Conservation (phyloP, 2,329 filamentous ascomycete species). For the Exophiala oligosperma region DNA sequence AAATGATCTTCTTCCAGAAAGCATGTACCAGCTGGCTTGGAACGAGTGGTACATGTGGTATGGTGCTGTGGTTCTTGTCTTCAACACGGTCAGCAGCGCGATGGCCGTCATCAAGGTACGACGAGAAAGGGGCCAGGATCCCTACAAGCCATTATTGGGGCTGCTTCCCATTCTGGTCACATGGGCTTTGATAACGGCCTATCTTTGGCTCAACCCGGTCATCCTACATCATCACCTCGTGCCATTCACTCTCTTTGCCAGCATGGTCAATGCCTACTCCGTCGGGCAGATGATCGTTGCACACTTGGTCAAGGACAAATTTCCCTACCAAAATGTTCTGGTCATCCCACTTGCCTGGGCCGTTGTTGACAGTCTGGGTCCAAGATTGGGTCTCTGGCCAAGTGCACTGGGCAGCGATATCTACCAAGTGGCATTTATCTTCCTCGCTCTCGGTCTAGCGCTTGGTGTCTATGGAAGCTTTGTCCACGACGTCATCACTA, state of each 20-base stretch:
- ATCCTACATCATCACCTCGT: constrained; percentile 83
- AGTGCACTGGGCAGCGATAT: constrained; percentile 70
- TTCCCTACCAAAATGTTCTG: constrained; percentile 89
- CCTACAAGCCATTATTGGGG: constrained; percentile 69
- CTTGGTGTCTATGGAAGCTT: constrained; percentile 96
- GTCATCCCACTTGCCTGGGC: constrained; percentile 74
- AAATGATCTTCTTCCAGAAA: constrained; percentile 63
- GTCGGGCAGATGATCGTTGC: constrained; percentile 96
- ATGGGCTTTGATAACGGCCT: constrained; percentile 75
- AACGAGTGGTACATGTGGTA: constrained; percentile 92
- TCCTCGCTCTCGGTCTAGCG: constrained; percentile 79
- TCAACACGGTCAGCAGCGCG: constrained; percentile 74
- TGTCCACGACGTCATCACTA: constrained; percentile 91
- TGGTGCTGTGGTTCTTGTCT: constrained; percentile 74
- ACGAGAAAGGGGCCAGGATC: constrained; percentile 67
- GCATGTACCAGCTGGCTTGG: constrained; percentile 77
- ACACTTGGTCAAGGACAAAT: constrained; percentile 81
- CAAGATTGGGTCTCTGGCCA: constrained; percentile 69
- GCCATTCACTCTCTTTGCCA: constrained; percentile 85
- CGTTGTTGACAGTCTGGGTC: constrained; percentile 78
- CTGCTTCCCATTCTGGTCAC: constrained; percentile 76
- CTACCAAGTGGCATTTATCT: constrained; percentile 92
- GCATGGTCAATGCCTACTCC: constrained; percentile 89
- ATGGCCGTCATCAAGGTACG: constrained; percentile 82
- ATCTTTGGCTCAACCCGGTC: constrained; percentile 79